Evolutionary conservation across 768 basidiomycete genomes (phyloP).

Genomic region (Lanmaoa pseudosensibilis): DNA sequence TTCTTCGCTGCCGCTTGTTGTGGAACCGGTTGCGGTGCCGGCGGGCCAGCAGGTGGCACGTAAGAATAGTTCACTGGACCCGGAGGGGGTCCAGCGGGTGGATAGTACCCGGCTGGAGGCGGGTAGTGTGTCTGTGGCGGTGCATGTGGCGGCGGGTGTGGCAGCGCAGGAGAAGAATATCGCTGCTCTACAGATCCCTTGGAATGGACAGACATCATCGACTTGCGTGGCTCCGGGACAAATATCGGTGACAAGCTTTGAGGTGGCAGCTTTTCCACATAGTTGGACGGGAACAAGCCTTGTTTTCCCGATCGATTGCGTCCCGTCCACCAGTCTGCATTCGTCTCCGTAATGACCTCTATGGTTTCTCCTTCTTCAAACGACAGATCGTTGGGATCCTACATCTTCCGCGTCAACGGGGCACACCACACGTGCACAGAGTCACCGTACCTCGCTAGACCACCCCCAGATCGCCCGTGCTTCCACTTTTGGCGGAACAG

Average conservation of each 20-base stretch:
- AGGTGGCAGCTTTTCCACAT: constrained; percentile 59
- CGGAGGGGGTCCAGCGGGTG: constrained; percentile 16
- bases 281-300: constrained; percentile 77
- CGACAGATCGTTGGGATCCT: constrained; percentile 78
- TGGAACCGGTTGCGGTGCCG: constrained; percentile 37
- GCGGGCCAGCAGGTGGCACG: constrained; percentile 34
- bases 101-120: constrained; percentile 17
- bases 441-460: constrained; percentile 27
- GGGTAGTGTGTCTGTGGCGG: constrained; percentile 19
- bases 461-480: constrained; percentile 33
- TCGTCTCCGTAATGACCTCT: constrained; percentile 80
- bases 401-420: constrained; percentile 4
- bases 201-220: constrained; percentile 6
- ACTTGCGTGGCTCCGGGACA: constrained; percentile 25
- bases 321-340: constrained; percentile 92
- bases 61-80: constrained; percentile 15
- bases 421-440: background rate
- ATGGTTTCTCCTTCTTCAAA: constrained; percentile 77
- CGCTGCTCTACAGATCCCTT: constrained; percentile 14
- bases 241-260: constrained; percentile 21
- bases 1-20: constrained; percentile 36
- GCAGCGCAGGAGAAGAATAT: constrained; percentile 19
- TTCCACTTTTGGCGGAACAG: constrained; percentile 25
- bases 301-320: constrained; percentile 53
- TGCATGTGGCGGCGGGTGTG: constrained; percentile 14